These are phyloP conservation scores for Linnemannia hyalina DNA, from an alignment of 192 early-diverging fungal genomes.

Conservation along the genomic window DNA sequence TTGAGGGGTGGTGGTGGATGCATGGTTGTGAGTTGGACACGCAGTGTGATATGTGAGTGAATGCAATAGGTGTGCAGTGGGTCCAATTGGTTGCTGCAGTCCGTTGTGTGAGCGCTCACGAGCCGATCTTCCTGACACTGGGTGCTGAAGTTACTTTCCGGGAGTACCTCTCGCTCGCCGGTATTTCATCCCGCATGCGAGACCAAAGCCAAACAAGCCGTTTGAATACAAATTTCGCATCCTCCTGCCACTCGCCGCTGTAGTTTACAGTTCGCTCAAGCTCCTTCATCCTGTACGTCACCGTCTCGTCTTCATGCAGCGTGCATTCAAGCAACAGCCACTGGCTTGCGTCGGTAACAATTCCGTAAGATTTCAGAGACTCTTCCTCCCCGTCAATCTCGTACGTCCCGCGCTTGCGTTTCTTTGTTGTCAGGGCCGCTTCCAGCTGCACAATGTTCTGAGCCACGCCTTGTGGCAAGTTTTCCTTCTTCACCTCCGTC, in stretches of 20 bases:
- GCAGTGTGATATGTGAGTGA: too few species aligned
- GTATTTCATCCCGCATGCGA: slow-evolving; percentile 19
- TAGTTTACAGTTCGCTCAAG: slow-evolving; percentile 4
- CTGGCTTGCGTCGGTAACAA: slow-evolving; percentile 10
- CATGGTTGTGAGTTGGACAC: too few species aligned
- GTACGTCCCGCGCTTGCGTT: background rate
- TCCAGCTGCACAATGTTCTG: slow-evolving; percentile 36
- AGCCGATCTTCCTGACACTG: too few species aligned
- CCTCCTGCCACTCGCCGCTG: slow-evolving; percentile 1
- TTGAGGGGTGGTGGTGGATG: too few species aligned
- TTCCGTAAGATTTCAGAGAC: background rate
- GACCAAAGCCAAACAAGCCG: slow-evolving; percentile 38
- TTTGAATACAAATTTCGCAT: slow-evolving; percentile 3
- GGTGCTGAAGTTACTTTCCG: too few species aligned
- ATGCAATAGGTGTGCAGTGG: too few species aligned
- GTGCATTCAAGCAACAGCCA: slow-evolving; percentile 18
- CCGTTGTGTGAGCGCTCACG: too few species aligned
- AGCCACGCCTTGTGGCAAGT: slow-evolving; percentile 17
- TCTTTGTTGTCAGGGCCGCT: slow-evolving; percentile 12
- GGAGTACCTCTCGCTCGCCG: slow-evolving; percentile 4
- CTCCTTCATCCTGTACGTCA: slow-evolving; percentile 13
- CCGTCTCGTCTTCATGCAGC: background rate
- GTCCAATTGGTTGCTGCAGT: too few species aligned
- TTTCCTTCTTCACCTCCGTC: slow-evolving; percentile 33
- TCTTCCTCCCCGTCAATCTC: background rate